Percentiles rank a stretch among this genome's conserved stretches.
These are phyloP conservation scores for Suillus spraguei DNA, from an alignment of 768 basidiomycete species.

Conservation along the genomic window DNA sequence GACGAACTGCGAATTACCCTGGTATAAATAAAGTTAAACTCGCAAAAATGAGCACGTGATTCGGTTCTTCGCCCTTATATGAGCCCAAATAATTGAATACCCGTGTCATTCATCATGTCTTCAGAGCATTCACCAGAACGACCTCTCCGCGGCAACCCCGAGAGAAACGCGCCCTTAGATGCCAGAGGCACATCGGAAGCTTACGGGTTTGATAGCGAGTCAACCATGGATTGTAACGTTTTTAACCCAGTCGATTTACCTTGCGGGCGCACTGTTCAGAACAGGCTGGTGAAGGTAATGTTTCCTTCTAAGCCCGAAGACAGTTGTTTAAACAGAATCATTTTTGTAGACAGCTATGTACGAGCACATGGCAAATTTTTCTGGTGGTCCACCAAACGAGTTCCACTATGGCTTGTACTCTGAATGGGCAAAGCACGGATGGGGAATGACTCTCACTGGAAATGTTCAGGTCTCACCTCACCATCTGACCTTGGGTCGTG, in stretches of 20 bases:
- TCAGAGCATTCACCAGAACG: not conserved
- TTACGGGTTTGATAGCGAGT: not conserved
- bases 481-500: constrained; percentile 74
- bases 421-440: constrained; percentile 72
- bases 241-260: constrained; percentile 33
- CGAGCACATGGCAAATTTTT: constrained; percentile 70
- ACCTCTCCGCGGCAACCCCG: not conserved
- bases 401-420: constrained; percentile 68
- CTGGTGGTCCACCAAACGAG: constrained; percentile 73
- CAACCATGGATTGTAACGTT: constrained; percentile 22
- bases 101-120: no score
- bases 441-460: constrained; percentile 91
- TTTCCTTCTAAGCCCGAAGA: not conserved
- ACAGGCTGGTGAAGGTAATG: constrained; percentile 58
- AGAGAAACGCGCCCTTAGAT: not conserved
- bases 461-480: constrained; percentile 69
- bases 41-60: not conserved
- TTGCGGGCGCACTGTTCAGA: constrained; percentile 39
- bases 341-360: constrained; percentile 79
- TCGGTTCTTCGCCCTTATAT: not conserved
- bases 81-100: no score
- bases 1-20: no score
- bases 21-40: no score
- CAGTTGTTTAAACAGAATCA: not conserved
- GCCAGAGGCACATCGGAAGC: not conserved